Percentiles rank a stretch among this genome's conserved stretches.
phyloP scores from a whole-genome alignment of 805 yeast genomes.

The Spathaspora hagerdaliae region DNA sequence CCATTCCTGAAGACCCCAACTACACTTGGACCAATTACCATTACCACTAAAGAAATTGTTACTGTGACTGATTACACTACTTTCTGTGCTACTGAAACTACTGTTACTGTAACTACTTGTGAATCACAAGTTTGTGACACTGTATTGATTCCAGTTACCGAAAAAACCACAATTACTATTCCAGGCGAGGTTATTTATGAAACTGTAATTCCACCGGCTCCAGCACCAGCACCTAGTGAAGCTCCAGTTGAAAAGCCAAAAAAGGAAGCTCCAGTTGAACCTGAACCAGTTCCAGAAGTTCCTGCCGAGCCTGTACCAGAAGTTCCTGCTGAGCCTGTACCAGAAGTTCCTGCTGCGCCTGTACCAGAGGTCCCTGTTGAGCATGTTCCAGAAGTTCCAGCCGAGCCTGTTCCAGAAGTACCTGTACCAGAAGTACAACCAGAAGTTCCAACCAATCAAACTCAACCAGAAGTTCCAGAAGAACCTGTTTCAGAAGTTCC shows the following conservation, averaged over 20 bases:
- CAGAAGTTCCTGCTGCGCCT: not conserved
- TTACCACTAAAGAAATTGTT: slow-evolving; percentile 22
- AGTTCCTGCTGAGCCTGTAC: not conserved
- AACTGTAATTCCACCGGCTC: not conserved
- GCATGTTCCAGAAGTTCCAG: not conserved
- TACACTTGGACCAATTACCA: not conserved
- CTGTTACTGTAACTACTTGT: slow-evolving; percentile 50
- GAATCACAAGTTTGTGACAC: slow-evolving; percentile 8
- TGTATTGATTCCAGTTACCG: slow-evolving; percentile 62
- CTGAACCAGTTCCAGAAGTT: not conserved
- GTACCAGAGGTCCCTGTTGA: not conserved
- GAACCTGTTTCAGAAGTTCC: not conserved
- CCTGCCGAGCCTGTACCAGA: not conserved
- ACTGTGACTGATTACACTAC: slow-evolving; percentile 52
- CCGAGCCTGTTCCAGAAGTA: not conserved
- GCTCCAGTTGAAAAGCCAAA: slow-evolving; percentile 1
- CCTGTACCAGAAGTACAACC: too few species aligned
- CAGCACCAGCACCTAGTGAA: slow-evolving; percentile 1
- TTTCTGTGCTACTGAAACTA: slow-evolving; percentile 72
- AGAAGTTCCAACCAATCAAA: too few species aligned
- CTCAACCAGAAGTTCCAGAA: not conserved
- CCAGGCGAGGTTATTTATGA: slow-evolving; percentile 53
- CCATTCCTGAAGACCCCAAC: too few species aligned
- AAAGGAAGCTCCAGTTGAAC: not conserved
- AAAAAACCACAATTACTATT: slow-evolving; percentile 71